Percentiles rank a stretch among this genome's conserved stretches.
phyloP scores from a whole-genome alignment of 108 stramenopile species.

The Pseudonitzschia multistriata region DNA sequence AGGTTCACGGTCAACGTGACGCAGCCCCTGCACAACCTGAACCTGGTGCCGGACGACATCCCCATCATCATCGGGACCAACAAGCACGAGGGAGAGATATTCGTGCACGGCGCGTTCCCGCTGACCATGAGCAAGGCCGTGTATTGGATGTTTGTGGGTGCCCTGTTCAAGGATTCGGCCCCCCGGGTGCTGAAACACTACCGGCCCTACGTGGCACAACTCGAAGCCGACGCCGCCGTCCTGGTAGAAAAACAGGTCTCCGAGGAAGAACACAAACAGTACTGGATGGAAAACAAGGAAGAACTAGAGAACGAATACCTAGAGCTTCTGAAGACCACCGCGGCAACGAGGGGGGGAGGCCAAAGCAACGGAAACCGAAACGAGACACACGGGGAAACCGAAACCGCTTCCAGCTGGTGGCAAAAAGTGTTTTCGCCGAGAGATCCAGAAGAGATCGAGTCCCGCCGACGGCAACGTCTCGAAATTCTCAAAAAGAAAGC shows the following conservation, averaged over 20 bases:
- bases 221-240: slow-evolving; percentile 54
- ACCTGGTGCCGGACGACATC: slow-evolving; percentile 58
- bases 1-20: slow-evolving; percentile 67
- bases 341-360: slow-evolving; percentile 7
- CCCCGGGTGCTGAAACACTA: slow-evolving; percentile 59
- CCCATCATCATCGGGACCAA: slow-evolving; percentile 80
- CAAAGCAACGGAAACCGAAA: not conserved
- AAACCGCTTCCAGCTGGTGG: slow-evolving; percentile 3
- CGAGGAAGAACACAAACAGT: slow-evolving; percentile 57
- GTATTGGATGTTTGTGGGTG: slow-evolving; percentile 82
- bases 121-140: slow-evolving; percentile 77
- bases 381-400: not conserved
- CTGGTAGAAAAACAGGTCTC: slow-evolving; percentile 46
- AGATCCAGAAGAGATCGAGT: slow-evolving; percentile 26
- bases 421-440: not conserved
- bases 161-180: slow-evolving; percentile 74
- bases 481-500: slow-evolving; percentile 22
- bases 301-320: slow-evolving; percentile 55
- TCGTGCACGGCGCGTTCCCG: slow-evolving; percentile 81
- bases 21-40: slow-evolving; percentile 58
- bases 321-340: slow-evolving; percentile 26
- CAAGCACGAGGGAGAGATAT: slow-evolving; percentile 81
- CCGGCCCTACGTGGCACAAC: slow-evolving; percentile 46
- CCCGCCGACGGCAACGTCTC: slow-evolving; percentile 12
- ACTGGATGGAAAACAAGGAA: slow-evolving; percentile 50